Base-by-base conservation (phyloP, 345 rosid genomes). In the Pistacia integerrima region DNA sequence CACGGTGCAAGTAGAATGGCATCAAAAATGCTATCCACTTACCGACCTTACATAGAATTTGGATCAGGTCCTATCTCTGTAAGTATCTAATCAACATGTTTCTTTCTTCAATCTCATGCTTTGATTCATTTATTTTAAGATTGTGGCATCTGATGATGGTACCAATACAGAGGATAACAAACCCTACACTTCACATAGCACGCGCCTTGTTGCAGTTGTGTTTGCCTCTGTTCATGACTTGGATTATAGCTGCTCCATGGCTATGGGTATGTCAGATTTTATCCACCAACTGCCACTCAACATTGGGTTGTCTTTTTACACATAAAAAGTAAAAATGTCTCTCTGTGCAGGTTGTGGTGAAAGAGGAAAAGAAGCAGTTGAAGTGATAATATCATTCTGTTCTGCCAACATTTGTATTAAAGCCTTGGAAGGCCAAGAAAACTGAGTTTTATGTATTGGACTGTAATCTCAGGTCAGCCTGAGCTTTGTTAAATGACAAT, bases 1-100 rank as follows among this genome's bases (percentile, higher is more conserved):
- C 79, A 60, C 51, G 65, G 44, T 25, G 74, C 73, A 41, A 76
- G 74, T 55, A 33, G 77, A 61, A 72, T 80, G 80, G 79, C 77
- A 60, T 80, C 74, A 16, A 76, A 76, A 76, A 58, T 73, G 68
- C 73, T 72, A 11, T 13, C 77, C 1, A 11, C 51, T 67, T 80
- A 76, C 59, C 73, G 54, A 18, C 83, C 76, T 25, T 71, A 76
- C 64, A 12, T 71, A 64, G 51, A 76, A 46, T 66, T 80, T 51
- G 56, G 75, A 67, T 76, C 46, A 3, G 73, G 33, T 22, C 33
- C 33, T 2, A 30, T 30, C 33, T 30, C 33, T 30, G 33, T 30
- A 30, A 30, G 33, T 30, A 30, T 30, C 33, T 30, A 30, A 30
- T 1, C 3, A 30, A 30, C 33, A 30, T 30, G 33, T 30, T 30